phyloP scores from a whole-genome alignment of 2,329 filamentous ascomycete genomes.

The Venturia carpophila region DNA sequence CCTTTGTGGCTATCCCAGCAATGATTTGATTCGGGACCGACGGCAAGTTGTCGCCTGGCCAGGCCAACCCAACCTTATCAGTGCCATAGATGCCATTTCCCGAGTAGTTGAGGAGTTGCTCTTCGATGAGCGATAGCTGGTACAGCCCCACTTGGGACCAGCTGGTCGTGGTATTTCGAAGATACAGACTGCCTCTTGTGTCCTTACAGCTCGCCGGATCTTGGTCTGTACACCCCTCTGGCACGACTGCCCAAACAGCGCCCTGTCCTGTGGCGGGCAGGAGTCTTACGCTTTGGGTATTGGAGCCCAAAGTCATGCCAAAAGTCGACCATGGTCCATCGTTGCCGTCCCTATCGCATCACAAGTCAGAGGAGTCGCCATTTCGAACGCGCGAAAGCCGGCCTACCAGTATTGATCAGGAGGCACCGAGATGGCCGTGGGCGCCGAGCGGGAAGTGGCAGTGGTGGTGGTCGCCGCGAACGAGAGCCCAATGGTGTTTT shows the following conservation, averaged over 20 bases:
- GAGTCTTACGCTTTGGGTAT: constrained; percentile 18
- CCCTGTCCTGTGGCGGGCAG: constrained; percentile 14
- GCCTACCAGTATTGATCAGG: constrained; percentile 21
- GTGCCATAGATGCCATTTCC: constrained; percentile 20
- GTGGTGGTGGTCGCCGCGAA: background rate
- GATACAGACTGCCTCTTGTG: constrained; percentile 21
- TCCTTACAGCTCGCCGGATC: constrained; percentile 22
- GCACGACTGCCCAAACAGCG: constrained; percentile 18
- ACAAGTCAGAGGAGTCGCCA: background rate
- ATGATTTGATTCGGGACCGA: constrained; percentile 15
- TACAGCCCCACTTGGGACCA: constrained; percentile 23
- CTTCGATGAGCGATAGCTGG: constrained; percentile 20
- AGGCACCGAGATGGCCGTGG: constrained; percentile 19
- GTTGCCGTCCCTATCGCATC: constrained; percentile 17
- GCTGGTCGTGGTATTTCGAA: constrained; percentile 21
- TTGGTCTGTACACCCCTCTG: constrained; percentile 18
- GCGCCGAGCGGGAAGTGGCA: background rate
- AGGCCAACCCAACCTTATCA: constrained; percentile 18
- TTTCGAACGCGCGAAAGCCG: background rate
- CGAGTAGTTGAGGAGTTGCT: constrained; percentile 21
- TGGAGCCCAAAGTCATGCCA: constrained; percentile 17
- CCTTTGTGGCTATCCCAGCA: constrained; percentile 18
- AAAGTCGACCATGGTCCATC: constrained; percentile 20
- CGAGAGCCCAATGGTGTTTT: background rate
- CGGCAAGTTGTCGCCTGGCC: constrained; percentile 17